A percentile compares a stretch with the other conserved stretches of the same genome.
phyloP scores from a whole-genome alignment of 306 rosid species.

The Leucaena leucocephala region DNA sequence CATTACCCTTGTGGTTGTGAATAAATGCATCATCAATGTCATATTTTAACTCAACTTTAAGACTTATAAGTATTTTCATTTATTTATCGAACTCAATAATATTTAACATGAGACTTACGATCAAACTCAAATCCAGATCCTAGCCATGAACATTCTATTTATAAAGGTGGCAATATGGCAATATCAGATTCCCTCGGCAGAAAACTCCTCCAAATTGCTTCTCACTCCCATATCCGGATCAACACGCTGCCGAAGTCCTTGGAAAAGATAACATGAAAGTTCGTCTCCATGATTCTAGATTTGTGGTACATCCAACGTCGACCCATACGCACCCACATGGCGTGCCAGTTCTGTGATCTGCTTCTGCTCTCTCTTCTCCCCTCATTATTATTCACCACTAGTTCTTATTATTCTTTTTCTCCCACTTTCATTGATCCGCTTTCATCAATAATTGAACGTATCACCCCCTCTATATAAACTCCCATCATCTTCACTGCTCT shows the following conservation, averaged over 20 bases:
- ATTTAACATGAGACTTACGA: no score
- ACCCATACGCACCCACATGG: not conserved
- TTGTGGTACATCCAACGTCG: not conserved
- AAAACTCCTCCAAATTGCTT: conserved; percentile 16
- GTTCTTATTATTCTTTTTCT: not conserved
- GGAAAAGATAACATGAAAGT: not conserved
- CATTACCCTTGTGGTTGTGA: not conserved
- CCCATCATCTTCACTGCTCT: not conserved
- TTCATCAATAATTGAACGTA: conserved; percentile 24
- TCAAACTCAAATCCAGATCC: not conserved
- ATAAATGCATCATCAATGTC: no score
- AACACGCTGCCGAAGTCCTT: not conserved
- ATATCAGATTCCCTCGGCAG: not conserved
- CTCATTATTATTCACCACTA: not conserved
- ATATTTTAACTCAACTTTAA: no score
- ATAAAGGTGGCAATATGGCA: not conserved
- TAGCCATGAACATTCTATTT: not conserved
- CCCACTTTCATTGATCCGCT: not conserved
- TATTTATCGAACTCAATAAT: no score
- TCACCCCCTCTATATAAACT: conserved; percentile 9
- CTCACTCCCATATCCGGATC: not conserved
- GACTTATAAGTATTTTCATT: no score
- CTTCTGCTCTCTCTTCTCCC: not conserved
- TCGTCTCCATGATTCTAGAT: not conserved
- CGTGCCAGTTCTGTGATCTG: not conserved